Percentiles rank a stretch among this genome's conserved stretches.
Conservation (phyloP, 441 rosid species). For the Populus hybrid region DNA sequence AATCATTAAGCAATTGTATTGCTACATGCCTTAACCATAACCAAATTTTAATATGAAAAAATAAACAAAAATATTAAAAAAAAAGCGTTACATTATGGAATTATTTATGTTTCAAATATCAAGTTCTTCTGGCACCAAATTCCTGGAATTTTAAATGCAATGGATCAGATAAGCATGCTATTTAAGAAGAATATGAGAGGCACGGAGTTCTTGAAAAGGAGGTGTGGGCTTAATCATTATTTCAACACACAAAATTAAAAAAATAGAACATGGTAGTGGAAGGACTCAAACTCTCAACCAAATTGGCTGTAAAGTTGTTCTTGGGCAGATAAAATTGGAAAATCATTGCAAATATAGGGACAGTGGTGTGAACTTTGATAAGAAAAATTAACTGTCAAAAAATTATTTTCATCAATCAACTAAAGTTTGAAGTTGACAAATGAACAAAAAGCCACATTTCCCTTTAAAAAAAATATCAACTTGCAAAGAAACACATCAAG, state of each 20-base stretch:
- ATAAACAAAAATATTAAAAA: not conserved
- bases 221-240: constrained; percentile 7
- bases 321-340: constrained; percentile 3
- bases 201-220: constrained; percentile 5
- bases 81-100: not conserved
- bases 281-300: not conserved
- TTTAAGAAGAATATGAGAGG: not conserved
- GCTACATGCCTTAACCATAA: not conserved
- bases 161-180: constrained; percentile 6
- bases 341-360: not conserved
- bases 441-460: not conserved
- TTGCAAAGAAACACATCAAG: not conserved
- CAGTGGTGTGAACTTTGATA: not conserved
- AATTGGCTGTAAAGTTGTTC: not conserved
- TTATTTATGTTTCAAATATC: not conserved
- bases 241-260: not conserved
- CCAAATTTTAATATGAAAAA: not conserved
- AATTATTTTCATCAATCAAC: too few relatives aligned
- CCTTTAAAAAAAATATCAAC: not conserved
- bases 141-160: constrained; percentile 2
- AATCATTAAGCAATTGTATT: not conserved
- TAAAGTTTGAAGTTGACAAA: not conserved
- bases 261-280: not conserved
- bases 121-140: not conserved
- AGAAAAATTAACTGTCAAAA: too few relatives aligned